phyloP scores from a whole-genome alignment of 371 early-diverging fungal genomes.

The Syncephalastrum monosporum region DNA sequence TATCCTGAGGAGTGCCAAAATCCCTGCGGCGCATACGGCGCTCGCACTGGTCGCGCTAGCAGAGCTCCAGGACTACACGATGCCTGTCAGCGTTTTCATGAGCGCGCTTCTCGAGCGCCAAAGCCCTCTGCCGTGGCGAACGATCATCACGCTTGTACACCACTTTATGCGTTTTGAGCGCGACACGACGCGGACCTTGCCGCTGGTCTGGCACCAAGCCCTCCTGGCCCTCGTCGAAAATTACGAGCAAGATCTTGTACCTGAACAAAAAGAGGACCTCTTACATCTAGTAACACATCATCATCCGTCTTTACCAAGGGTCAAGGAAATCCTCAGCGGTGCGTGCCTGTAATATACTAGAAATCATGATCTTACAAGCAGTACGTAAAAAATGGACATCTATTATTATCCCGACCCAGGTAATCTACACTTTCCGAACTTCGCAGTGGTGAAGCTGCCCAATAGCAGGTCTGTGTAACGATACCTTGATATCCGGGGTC shows the following conservation, averaged over 20 bases:
- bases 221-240: conserved; percentile 84
- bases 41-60: conserved; percentile 91
- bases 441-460: no score
- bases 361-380: no score
- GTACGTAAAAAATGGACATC: no score
- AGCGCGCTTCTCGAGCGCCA: conserved; percentile 96
- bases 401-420: no score
- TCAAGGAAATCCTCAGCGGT: no score
- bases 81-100: conserved; percentile 90
- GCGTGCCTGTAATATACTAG: no score
- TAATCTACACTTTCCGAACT: no score
- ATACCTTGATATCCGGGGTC: no score
- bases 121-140: conserved; percentile 96
- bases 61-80: conserved; percentile 92
- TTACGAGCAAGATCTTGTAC: conserved; percentile 93
- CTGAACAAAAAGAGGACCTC: conserved; percentile 92
- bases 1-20: conserved; percentile 89
- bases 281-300: conserved; percentile 70
- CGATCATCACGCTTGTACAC: conserved; percentile 94
- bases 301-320: no score
- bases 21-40: conserved; percentile 94
- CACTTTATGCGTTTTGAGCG: conserved; percentile 88
- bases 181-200: conserved; percentile 78
- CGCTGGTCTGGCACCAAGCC: conserved; percentile 97
- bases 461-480: no score